phyloP scores from a whole-genome alignment of 805 yeast genomes.

The Yamadazyma kitorensis region DNA sequence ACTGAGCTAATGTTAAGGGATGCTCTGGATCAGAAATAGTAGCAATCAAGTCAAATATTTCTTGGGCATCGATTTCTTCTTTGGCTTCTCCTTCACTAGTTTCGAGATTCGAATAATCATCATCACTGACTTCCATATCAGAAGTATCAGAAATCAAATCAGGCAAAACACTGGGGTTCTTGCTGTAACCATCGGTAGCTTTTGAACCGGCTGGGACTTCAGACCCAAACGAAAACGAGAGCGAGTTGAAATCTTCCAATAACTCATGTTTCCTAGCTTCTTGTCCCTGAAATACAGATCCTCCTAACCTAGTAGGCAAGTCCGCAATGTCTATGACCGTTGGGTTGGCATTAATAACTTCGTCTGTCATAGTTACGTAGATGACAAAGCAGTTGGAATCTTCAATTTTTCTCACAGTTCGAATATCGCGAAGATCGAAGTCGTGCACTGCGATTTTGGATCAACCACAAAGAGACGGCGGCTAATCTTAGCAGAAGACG shows the following conservation, averaged over 20 bases:
- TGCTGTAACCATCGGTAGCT: too few species aligned
- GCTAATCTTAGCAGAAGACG: too few species aligned
- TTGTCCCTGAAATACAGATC: constrained; percentile 2
- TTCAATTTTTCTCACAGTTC: too few species aligned
- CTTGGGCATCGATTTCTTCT: constrained; percentile 83
- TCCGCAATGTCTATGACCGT: constrained; percentile 70
- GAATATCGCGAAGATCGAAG: too few species aligned
- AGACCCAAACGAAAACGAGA: constrained; percentile 27
- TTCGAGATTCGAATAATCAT: constrained; percentile 19
- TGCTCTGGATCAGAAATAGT: constrained; percentile 96
- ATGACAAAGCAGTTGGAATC: too few species aligned
- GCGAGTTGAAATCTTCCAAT: constrained; percentile 19
- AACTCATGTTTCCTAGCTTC: constrained; percentile 16
- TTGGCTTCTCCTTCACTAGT: constrained; percentile 31
- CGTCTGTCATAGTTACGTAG: constrained; percentile 11
- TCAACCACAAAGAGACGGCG: too few species aligned
- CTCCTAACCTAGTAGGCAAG: constrained; percentile 64
- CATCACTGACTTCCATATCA: constrained; percentile 15
- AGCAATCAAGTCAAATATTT: constrained; percentile 81
- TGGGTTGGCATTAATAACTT: constrained; percentile 81
- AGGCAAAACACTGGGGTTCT: constrained; percentile 16
- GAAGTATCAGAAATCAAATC: constrained; percentile 22
- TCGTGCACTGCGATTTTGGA: too few species aligned
- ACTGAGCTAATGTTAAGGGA: constrained; percentile 89
- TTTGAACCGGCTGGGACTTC: too few species aligned